Percentiles rank a stretch among this genome's conserved stretches.
phyloP scores from a whole-genome alignment of 2,329 filamentous ascomycete genomes.

The Hypoxylon sp. region DNA sequence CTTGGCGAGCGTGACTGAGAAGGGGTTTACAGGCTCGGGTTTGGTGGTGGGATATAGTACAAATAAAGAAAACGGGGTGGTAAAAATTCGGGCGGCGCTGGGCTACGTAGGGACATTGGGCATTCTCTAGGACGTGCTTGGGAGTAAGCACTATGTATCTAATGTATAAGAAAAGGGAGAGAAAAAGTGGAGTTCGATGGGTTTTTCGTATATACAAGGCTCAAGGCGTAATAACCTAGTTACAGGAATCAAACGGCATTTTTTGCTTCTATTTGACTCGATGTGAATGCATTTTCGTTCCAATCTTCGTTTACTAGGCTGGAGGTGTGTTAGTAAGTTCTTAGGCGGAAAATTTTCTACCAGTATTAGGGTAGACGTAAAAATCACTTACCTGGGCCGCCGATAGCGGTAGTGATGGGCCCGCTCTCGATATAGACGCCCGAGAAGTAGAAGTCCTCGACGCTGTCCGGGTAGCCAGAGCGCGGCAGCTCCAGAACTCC shows the following conservation, averaged over 20 bases:
- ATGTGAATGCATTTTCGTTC: neutral
- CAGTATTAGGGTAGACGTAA: neutral
- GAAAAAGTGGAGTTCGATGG: neutral
- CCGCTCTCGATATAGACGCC: constrained; percentile 80
- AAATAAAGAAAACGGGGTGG: neutral
- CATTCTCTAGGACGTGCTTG: neutral
- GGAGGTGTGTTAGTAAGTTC: constrained; percentile 1
- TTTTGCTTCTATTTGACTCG: neutral
- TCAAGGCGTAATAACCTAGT: constrained; percentile 26
- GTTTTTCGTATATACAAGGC: constrained; percentile 35
- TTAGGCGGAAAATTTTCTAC: neutral
- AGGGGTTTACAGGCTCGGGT: neutral
- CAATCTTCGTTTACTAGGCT: constrained; percentile 15
- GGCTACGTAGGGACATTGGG: neutral
- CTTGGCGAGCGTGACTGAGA: neutral
- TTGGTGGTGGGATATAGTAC: neutral
- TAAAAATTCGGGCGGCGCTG: neutral
- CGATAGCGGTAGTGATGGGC: constrained; percentile 56
- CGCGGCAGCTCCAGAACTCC: constrained; percentile 77
- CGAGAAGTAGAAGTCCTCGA: constrained; percentile 80
- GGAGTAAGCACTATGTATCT: neutral
- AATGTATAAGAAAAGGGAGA: neutral
- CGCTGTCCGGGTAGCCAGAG: constrained; percentile 66
- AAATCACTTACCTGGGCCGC: constrained; percentile 49
- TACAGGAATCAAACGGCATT: constrained; percentile 17